phyloP scores from a whole-genome alignment of 2,329 filamentous ascomycete species.

The Monilinia polystroma region DNA sequence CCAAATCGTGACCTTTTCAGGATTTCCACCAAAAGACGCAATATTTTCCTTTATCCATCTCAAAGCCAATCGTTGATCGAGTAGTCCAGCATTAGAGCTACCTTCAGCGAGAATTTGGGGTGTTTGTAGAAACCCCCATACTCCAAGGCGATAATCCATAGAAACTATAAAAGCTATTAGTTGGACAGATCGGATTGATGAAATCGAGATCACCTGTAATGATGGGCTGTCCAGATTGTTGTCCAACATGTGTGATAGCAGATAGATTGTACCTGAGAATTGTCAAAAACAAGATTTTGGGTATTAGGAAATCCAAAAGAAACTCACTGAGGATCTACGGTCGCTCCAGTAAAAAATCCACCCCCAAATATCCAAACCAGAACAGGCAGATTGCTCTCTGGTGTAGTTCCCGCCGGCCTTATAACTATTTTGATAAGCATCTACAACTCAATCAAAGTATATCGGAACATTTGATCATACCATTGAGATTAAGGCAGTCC shows the following conservation, averaged over 20 bases:
- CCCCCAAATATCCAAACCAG: constrained; percentile 60
- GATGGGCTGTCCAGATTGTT: constrained; percentile 52
- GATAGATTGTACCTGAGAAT: constrained; percentile 57
- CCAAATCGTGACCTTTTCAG: constrained; percentile 44
- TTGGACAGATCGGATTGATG: not conserved
- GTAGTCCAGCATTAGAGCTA: constrained; percentile 64
- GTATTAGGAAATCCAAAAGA: not conserved
- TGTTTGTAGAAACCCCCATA: constrained; percentile 67
- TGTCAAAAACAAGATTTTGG: not conserved
- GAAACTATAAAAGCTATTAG: constrained; percentile 42
- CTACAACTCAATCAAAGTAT: not conserved
- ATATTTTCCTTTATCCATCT: constrained; percentile 59
- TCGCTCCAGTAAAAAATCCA: constrained; percentile 51
- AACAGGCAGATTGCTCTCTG: constrained; percentile 44
- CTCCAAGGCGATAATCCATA: constrained; percentile 62
- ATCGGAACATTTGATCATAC: constrained; percentile 22
- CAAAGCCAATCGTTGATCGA: constrained; percentile 58
- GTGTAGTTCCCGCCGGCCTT: constrained; percentile 42
- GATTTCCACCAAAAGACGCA: constrained; percentile 46
- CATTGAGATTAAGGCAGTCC: constrained; percentile 49
- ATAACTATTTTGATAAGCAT: constrained; percentile 40
- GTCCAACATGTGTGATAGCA: constrained; percentile 56
- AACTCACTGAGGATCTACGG: constrained; percentile 48
- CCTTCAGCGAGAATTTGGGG: constrained; percentile 48
- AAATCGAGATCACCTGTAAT: constrained; percentile 43